Percentiles rank a stretch among this genome's conserved stretches.
Evolutionary conservation across 441 rosid genomes (phyloP).

Genomic region (Gossypium armourianum): DNA sequence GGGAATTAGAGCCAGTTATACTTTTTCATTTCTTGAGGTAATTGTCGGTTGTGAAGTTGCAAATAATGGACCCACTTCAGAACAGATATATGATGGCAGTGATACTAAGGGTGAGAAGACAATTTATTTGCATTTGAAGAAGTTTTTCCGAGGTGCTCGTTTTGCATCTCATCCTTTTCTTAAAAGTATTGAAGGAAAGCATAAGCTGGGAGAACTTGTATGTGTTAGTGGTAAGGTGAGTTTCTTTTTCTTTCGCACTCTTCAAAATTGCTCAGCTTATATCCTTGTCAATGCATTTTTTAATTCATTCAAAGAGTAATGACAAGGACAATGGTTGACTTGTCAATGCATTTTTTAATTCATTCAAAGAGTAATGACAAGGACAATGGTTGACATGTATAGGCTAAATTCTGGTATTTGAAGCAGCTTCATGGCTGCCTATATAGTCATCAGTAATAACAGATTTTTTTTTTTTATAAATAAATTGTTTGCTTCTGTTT

Average conservation of each 20-base stretch:
- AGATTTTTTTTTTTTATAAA: background rate
- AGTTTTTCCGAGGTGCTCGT: slow-evolving; percentile 74
- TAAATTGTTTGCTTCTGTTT: background rate
- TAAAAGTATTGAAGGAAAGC: slow-evolving; percentile 44
- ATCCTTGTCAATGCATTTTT: background rate
- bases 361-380: slow-evolving; percentile 9
- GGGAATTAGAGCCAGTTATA: slow-evolving; percentile 60
- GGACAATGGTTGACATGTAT: background rate
- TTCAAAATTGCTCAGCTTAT: slow-evolving; percentile 14
- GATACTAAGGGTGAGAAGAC: slow-evolving; percentile 28
- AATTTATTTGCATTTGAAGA: slow-evolving; percentile 77
- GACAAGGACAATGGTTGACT: slow-evolving; percentile 10
- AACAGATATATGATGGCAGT: slow-evolving; percentile 20
- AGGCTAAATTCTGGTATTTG: background rate
- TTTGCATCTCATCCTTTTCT: slow-evolving; percentile 66
- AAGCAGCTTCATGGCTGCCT: background rate
- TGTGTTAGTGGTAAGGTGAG: slow-evolving; percentile 84
- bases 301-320: background rate
- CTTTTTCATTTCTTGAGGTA: slow-evolving; percentile 75
- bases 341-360: background rate
- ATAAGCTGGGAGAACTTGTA: slow-evolving; percentile 58
- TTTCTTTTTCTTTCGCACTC: slow-evolving; percentile 9
- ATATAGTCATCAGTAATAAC: background rate
- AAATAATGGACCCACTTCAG: slow-evolving; percentile 26
- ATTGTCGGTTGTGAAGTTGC: slow-evolving; percentile 64